phyloP scores from a whole-genome alignment of 1,284 basidiomycete species.

The Afroboletus lepidellus region DNA sequence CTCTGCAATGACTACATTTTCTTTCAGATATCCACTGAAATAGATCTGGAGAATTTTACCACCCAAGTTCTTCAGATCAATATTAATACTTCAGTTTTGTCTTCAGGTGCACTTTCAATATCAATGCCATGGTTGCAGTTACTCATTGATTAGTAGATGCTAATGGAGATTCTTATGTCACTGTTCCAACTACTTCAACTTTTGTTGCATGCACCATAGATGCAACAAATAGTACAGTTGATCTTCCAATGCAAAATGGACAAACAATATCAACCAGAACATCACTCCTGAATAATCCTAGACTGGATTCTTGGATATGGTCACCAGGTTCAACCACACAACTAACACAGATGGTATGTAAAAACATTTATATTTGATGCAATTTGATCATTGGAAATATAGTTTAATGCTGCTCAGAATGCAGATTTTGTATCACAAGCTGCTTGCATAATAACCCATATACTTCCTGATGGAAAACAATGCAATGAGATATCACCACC shows the following conservation, averaged over 20 bases:
- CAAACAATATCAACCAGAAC: background rate
- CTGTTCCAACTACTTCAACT: background rate
- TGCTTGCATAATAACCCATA: background rate
- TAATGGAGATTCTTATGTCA: background rate
- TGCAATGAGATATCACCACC: background rate
- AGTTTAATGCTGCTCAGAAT: background rate
- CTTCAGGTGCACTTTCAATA: background rate
- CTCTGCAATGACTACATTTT: background rate
- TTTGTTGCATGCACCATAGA: background rate
- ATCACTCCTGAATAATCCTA: background rate
- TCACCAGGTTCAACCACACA: background rate
- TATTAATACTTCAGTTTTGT: background rate
- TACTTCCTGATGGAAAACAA: background rate
- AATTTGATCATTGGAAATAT: background rate
- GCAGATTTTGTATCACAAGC: no score
- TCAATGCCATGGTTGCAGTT: background rate
- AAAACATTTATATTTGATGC: background rate
- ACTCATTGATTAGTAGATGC: background rate
- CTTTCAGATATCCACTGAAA: background rate
- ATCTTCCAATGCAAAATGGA: background rate
- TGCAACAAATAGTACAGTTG: background rate
- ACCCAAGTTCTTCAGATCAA: background rate
- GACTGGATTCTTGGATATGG: background rate
- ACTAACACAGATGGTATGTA: background rate
- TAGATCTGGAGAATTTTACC: background rate